A percentile compares a stretch with the other conserved stretches of the same genome.
Conservation (phyloP, 768 basidiomycete genomes). For the Boletus rubropictus region DNA sequence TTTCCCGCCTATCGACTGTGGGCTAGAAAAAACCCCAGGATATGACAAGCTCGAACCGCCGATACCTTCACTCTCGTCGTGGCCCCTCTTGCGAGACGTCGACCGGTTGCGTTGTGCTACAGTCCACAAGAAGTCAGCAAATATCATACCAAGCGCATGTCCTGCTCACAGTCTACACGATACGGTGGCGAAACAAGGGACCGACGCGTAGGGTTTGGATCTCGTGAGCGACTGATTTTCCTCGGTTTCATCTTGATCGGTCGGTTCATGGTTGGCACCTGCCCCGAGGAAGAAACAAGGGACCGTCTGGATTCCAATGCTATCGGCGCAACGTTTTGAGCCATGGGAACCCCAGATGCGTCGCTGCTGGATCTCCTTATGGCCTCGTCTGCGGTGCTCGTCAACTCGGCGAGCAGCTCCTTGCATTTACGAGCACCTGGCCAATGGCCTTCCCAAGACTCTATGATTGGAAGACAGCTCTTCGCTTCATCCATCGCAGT, state of each 20-base stretch:
- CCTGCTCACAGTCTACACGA: conserved; percentile 54
- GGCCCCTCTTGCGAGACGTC: conserved; percentile 67
- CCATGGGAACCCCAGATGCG: conserved; percentile 20
- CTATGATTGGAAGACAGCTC: conserved; percentile 62
- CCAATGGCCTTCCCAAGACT: conserved; percentile 82
- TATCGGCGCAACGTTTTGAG: conserved; percentile 28
- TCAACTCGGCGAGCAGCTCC: conserved; percentile 66
- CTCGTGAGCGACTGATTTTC: conserved; percentile 54
- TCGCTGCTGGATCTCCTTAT: conserved; percentile 35
- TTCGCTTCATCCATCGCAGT: conserved; percentile 81
- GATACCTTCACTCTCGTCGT: conserved; percentile 55
- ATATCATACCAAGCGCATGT: neutral
- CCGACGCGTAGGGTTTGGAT: conserved; percentile 48
- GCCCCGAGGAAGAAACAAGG: conserved; percentile 38
- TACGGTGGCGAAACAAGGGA: conserved; percentile 58
- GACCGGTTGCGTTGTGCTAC: conserved; percentile 67
- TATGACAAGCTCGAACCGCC: conserved; percentile 39
- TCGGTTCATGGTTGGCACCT: conserved; percentile 43
- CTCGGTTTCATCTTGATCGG: conserved; percentile 46
- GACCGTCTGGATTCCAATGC: conserved; percentile 52
- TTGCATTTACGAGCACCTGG: conserved; percentile 85
- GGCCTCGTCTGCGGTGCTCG: conserved; percentile 64
- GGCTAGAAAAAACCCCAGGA: conserved; percentile 54
- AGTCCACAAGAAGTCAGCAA: conserved; percentile 15
- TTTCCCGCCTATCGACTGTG: conserved; percentile 39